Conservation (phyloP, 208 protist genomes). For the Endotrypanum monterogeii region DNA sequence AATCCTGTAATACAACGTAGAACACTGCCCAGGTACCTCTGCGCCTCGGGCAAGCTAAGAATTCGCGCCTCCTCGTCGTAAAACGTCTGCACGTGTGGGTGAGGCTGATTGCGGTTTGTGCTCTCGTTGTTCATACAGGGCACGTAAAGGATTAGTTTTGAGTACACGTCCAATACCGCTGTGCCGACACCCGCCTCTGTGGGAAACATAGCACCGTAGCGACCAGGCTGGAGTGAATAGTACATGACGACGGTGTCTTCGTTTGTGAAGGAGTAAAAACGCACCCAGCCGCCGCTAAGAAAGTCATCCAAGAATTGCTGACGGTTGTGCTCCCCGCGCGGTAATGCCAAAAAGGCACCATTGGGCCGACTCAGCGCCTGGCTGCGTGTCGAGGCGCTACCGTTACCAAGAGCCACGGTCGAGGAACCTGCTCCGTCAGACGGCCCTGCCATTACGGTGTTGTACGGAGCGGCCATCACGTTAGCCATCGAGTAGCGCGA, state of each 20-base stretch:
- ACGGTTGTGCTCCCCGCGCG: slow-evolving; percentile 66
- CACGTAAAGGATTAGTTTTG: slow-evolving; percentile 84
- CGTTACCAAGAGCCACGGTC: not conserved
- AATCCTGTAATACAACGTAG: slow-evolving; percentile 75
- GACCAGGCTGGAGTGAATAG: slow-evolving; percentile 86
- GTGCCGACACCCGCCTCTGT: slow-evolving; percentile 81
- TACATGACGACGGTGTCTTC: slow-evolving; percentile 85
- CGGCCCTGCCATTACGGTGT: not conserved
- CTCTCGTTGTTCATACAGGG: slow-evolving; percentile 87
- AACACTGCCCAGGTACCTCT: slow-evolving; percentile 73
- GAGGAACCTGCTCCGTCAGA: not conserved
- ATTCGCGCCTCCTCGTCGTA: slow-evolving; percentile 86
- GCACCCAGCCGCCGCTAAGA: slow-evolving; percentile 83
- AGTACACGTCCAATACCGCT: slow-evolving; percentile 83
- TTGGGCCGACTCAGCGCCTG: slow-evolving; percentile 24
- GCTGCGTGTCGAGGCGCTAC: slow-evolving; percentile 4
- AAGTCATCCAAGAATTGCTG: slow-evolving; percentile 86
- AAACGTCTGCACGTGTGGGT: slow-evolving; percentile 88
- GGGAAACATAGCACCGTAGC: slow-evolving; percentile 86
- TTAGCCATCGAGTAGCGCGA: slow-evolving; percentile 53
- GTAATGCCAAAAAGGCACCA: slow-evolving; percentile 76
- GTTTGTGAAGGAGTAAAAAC: slow-evolving; percentile 82
- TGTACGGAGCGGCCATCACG: slow-evolving; percentile 28
- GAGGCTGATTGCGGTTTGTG: slow-evolving; percentile 78
- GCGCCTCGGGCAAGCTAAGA: slow-evolving; percentile 69